A percentile compares a stretch with the other conserved stretches of the same genome.
phyloP scores from a whole-genome alignment of 129 eudicot species.

The Scalesia atractyloides region DNA sequence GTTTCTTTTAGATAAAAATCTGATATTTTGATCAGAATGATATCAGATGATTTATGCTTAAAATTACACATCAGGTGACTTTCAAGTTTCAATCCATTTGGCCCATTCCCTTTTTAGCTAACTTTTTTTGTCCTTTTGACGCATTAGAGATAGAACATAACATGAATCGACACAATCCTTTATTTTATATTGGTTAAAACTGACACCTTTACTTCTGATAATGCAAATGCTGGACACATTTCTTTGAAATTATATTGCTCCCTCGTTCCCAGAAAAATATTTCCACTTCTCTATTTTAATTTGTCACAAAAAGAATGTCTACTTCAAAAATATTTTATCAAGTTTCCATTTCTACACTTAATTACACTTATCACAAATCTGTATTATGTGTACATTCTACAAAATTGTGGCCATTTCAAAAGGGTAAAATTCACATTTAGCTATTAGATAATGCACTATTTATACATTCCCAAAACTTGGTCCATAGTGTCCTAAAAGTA shows the following conservation, averaged over 20 bases:
- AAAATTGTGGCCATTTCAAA: neutral
- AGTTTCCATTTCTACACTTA: neutral
- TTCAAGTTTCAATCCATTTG: neutral
- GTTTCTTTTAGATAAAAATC: neutral
- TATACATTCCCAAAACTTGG: neutral
- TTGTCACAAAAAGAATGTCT: neutral
- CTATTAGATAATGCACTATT: constrained; percentile 1
- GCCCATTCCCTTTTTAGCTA: constrained; percentile 4
- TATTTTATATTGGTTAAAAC: neutral
- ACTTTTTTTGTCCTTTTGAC: neutral
- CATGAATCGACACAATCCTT: neutral
- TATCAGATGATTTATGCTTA: neutral
- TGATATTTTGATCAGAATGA: neutral
- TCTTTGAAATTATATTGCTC: neutral
- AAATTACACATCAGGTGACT: neutral
- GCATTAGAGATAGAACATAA: neutral
- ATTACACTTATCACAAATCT: neutral
- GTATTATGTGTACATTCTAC: neutral
- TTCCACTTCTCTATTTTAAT: neutral
- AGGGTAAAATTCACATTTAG: neutral
- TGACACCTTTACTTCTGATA: constrained; percentile 2
- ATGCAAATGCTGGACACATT: neutral
- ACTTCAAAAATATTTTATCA: neutral
- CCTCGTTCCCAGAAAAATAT: neutral
- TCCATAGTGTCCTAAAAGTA: too few relatives aligned